Evolutionary conservation across 768 basidiomycete species (phyloP).

Genomic region (Auricularia sp.): DNA sequence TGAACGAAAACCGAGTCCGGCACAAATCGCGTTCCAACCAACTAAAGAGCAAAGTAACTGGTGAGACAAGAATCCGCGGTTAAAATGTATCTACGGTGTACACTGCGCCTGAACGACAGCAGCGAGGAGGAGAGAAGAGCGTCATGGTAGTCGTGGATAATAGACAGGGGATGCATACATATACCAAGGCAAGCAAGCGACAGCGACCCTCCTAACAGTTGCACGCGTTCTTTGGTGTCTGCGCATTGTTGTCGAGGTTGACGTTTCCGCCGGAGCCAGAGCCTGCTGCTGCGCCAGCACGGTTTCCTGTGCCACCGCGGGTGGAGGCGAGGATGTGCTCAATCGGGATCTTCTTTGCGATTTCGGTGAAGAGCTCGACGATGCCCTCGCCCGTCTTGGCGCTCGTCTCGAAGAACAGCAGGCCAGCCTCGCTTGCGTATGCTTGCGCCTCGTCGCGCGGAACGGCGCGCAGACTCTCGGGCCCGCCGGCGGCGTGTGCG

Average conservation of each 20-base stretch:
- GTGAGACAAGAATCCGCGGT: too few species aligned
- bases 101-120: too few species aligned
- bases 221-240: conserved; percentile 67
- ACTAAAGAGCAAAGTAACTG: too few species aligned
- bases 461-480: conserved; percentile 77
- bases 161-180: neutral
- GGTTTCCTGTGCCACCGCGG: conserved; percentile 34
- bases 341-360: conserved; percentile 85
- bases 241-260: conserved; percentile 56
- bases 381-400: conserved; percentile 96
- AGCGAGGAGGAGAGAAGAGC: too few species aligned
- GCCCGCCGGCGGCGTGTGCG: conserved; percentile 34
- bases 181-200: neutral
- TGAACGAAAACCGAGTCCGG: too few species aligned
- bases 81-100: too few species aligned
- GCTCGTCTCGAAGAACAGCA: conserved; percentile 95
- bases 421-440: conserved; percentile 88
- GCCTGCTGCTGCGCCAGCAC: conserved; percentile 40
- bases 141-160: neutral
- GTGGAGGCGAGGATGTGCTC: conserved; percentile 87
- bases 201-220: conserved; percentile 43
- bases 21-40: too few species aligned
- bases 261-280: conserved; percentile 50
- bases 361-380: conserved; percentile 95
- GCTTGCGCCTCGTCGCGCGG: conserved; percentile 91